Base-by-base conservation (phyloP, 192 early-diverging fungal species). In the Geranomyces michiganensis region DNA sequence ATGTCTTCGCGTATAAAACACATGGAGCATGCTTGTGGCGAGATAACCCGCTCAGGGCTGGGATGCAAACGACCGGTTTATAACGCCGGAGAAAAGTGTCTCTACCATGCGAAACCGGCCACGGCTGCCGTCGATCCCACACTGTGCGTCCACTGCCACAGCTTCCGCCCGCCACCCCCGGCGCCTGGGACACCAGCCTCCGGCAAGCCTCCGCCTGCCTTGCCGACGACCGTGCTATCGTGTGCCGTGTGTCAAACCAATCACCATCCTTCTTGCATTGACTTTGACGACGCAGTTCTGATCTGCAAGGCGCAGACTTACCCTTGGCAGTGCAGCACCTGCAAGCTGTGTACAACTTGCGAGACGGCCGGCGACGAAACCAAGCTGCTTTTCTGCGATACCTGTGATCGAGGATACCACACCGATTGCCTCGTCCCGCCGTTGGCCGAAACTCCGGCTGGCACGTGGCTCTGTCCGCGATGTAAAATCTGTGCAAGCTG, bases 401-500 rank as follows among this genome's bases (percentile, higher is more conserved):
- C 75, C 1, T 87, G 86, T 70, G 86, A 87, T 66, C 74, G 81
- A 27, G 86, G 84, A 21, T 80, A 77, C 46, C 86, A 87, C 44
- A 84, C 74, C 10, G 84, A 78, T 63, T 87, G 86, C 65, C 58
- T 84, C 19, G 61, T 65, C 8, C 86, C 86, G 33, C 70, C 76
- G 56, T 43, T 86, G 56, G 76, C 81, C 36, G 59, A 59, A 33
- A 51, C 76, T 13, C 86, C 86, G 1, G 74, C 32, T 79, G 84
- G 84, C 19, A 56, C 62, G 29, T 85, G 84, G 84, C 73, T 83
- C 31, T 85, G 84, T 66, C 62, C 58, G 6, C 62, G 59, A n/a
- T 85, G 84, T 51, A 71, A 73, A 17, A 55, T 74, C 47, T 85
- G 84, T 61, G 46, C 68, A 19, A 81, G 78, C 8, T 85, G 84